phyloP scores from a whole-genome alignment of 768 basidiomycete genomes.

The Tephrocybe sp. region DNA sequence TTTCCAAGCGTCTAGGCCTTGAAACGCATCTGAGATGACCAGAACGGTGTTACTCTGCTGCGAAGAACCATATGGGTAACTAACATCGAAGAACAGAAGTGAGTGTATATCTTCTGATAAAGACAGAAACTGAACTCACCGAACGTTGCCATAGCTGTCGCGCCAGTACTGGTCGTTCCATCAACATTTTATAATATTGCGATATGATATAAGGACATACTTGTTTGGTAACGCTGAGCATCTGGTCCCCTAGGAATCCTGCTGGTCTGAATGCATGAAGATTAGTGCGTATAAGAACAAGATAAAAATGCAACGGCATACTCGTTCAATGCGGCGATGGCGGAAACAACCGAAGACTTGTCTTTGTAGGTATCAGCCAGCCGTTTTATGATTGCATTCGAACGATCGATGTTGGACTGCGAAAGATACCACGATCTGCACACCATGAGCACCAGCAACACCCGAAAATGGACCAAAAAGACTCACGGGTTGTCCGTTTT shows the following conservation, averaged over 20 bases:
- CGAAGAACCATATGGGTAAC: slow-evolving; percentile 34
- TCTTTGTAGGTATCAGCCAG: slow-evolving; percentile 61
- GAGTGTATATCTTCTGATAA: not conserved
- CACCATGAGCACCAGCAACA: slow-evolving; percentile 6
- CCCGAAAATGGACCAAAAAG: not conserved
- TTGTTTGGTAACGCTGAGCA: slow-evolving; percentile 50
- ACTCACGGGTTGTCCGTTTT: slow-evolving; percentile 53
- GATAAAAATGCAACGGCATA: slow-evolving; percentile 27
- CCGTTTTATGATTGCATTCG: slow-evolving; percentile 60
- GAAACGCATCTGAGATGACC: slow-evolving; percentile 80
- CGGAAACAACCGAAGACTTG: slow-evolving; percentile 53
- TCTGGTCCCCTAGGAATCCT: slow-evolving; percentile 53
- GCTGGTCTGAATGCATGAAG: slow-evolving; percentile 52
- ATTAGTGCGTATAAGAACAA: not conserved
- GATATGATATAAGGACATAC: slow-evolving; percentile 25
- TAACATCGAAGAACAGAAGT: slow-evolving; percentile 18
- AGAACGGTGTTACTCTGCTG: slow-evolving; percentile 64
- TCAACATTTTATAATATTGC: not conserved
- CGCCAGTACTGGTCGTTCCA: slow-evolving; percentile 56
- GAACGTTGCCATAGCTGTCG: slow-evolving; percentile 74
- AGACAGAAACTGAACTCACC: slow-evolving; percentile 39
- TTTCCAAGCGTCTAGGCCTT: slow-evolving; percentile 67
- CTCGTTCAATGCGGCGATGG: slow-evolving; percentile 83
- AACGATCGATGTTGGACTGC: slow-evolving; percentile 65
- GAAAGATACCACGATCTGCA: slow-evolving; percentile 64